Conservation (phyloP, 108 stramenopile species). For the Discostella stelligeroides region DNA sequence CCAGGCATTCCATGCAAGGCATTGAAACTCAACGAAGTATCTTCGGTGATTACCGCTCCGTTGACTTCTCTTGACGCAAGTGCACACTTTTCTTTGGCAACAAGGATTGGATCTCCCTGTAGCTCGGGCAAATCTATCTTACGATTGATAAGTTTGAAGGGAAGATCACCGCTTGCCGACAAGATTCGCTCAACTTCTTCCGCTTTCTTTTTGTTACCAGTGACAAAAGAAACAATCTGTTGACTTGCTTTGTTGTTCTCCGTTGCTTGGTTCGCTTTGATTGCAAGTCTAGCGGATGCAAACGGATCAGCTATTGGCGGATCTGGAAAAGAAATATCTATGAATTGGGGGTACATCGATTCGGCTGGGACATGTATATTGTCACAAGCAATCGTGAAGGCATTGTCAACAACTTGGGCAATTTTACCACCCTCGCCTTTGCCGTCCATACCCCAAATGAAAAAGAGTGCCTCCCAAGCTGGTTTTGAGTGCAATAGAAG, state of each 20-base stretch:
- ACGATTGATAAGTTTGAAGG: conserved; percentile 75
- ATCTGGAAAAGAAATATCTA: conserved; percentile 79
- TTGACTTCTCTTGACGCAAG: conserved; percentile 82
- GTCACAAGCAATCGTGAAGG: conserved; percentile 70
- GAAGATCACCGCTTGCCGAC: conserved; percentile 41
- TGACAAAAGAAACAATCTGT: conserved; percentile 90
- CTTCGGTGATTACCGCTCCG: conserved; percentile 95
- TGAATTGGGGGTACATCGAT: conserved; percentile 46
- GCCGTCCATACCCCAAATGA: conserved; percentile 75
- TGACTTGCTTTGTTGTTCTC: conserved; percentile 1
- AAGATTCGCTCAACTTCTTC: conserved; percentile 92
- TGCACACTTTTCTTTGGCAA: conserved; percentile 93
- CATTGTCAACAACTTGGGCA: conserved; percentile 42
- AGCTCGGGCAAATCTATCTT: conserved; percentile 94
- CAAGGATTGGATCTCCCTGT: conserved; percentile 95
- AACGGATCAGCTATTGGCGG: conserved; percentile 65
- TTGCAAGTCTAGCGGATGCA: conserved; percentile 36
- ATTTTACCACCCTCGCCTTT: conserved; percentile 32
- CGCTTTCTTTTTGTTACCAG: conserved; percentile 98
- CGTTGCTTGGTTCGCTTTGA: not conserved
- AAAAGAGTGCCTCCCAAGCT: conserved; percentile 78
- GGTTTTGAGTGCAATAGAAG: conserved; percentile 85
- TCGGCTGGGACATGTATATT: conserved; percentile 29
- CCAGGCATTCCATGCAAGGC: conserved; percentile 95
- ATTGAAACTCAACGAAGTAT: conserved; percentile 96